Evolutionary conservation across 1,284 basidiomycete genomes (phyloP), one percentile per base, ranked within the genome.

Genomic region (Ganoderma sinense): DNA sequence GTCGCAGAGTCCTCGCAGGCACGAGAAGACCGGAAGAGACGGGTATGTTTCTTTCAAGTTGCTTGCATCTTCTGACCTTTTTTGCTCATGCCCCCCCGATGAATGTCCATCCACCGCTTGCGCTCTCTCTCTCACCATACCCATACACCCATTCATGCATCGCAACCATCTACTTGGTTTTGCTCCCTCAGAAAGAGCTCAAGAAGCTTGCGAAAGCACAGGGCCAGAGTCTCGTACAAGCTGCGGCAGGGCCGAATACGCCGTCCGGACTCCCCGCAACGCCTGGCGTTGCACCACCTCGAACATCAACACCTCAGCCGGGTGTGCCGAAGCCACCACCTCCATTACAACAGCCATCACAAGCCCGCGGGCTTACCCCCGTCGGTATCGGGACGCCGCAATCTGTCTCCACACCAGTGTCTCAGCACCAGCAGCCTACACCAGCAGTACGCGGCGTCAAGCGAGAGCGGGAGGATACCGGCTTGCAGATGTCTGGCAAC

Each of bases 21-120:
- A 64, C 84, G 90, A 65, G 92, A 94, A 81, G 92, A 94, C 82
- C 84, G 92, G 77, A 93, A 91, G 84, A 90, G 88, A 82, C 86
- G 91, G 84, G 91, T 92, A 69, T 76, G 90, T 87, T 62, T 62
- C 58, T 26, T 26, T n/a, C 23, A 26, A 53, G 48, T 23, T 11
- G 48, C 48, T 2, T 53, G 11, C 48, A 14, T 29, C 45, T n/a
- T n/a, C 20, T 45, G 18, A 20, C 43, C 20, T 45, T 45, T 45
- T 36, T 45, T 45, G 43, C 43, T 45, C 43, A 45, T 45, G 18
- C 43, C 5, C 20, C 43, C 43, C 7, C 20, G 43, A 45, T n/a
- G 43, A 20, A 33, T 65, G 62, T 62, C 66, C 53, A 60, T 23
- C 53, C 55, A 23, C 73, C 74, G 63, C 65, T 74, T 71, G 65